Base-by-base conservation (phyloP, 768 basidiomycete genomes). In the Pulveroboletus sp. region DNA sequence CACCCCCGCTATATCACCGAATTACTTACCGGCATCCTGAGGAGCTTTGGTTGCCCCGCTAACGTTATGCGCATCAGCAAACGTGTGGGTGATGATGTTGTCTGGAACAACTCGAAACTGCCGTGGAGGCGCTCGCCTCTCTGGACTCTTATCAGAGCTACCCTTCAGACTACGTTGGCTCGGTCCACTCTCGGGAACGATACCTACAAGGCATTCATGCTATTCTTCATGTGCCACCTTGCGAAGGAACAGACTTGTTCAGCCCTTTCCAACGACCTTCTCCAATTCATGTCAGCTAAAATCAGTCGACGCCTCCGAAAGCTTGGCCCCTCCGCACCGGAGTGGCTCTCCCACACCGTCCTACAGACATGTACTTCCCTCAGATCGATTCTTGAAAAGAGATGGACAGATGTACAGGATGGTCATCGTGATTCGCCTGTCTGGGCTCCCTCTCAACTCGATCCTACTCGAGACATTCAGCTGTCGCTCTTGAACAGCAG, bases 111-210 rank as follows among this genome's bases (percentile, higher is more conserved):
- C 11, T 59, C 71, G 2, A 38, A 50, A 10, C 64, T 65, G 10
- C 35, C 77, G 70, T 79, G 78, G 78, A 60, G 79, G 22, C 65
- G 78, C 34, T 75, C 76, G 9, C 62, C 75, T 0, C 60, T 76
- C 10, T 80, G 78, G 77, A 70, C 78, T 9, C 55, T 76, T 19
- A 58, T 76, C 34, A 73, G 77, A 8, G 72, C 79, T 2, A 66
- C 69, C 1, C 49, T 76, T 23, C 75, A 76, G 55, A 72, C 66
- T 0, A 65, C 70, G 0, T 58, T 70, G 26, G 44, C 44, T 24
- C 50, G 50, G 40, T 54, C 56, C 27, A 40, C n/a, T 40, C 17
- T 47, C 10, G 58, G 55, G 6, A 17, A 26, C 16, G 29, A 30
- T 10, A 43, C 59, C 8, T 71, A 71, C 57, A 71, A 71, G 27